Evolutionary conservation across 805 yeast species (phyloP), one percentile per base, ranked within the genome.

Genomic region (Cyberlindnera mrakii): DNA sequence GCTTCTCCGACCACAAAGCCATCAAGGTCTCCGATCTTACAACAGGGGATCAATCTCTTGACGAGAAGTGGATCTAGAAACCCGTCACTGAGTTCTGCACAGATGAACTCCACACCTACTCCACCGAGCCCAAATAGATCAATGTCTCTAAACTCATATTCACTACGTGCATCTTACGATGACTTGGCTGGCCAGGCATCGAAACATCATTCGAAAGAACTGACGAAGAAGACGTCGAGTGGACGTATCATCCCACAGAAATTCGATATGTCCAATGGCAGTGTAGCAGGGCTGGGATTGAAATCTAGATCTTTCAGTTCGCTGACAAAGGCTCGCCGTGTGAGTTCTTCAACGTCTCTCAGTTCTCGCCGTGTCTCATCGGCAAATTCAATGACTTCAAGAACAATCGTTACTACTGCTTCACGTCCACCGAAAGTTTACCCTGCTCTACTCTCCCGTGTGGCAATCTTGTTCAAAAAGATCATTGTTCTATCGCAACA

Each of bases 371-470:
- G 59, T 38, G 50, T 49, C 1, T 52, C 59, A n/a, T 49, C 54
- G 30, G 39, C 49, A 8, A 49, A 50, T 27, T 52, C 58, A 8
- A 39, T 55, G 40, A 39, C 55, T 7, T 51, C 59, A 20, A 70
- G 71, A 47, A 71, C 85, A 0, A 62, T 76, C 32, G 68, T 74
- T 13, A 65, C 79, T 1, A 65, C 80, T 7, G 53, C 65, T 1
- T 47, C 57, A 64, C 35, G 59, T 45, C 65, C 75, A 44, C 95
- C 96, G 6, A 67, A 74, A 16, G 90, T 89, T 3, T 89, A 93
- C 60, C 96, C 98, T 2, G 98, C 99, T 0, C 54, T 87, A 56
- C 67, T 93, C 16, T 87, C 96, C 5, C 72, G 79, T 39, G 98
- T 93, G 15, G 96, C 97, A 1, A 75, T 72, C 18, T 74, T 78